A percentile compares a stretch with the other conserved stretches of the same genome.
phyloP scores from a whole-genome alignment of 73 alveolate species.

The Paraurostyla sp. region DNA sequence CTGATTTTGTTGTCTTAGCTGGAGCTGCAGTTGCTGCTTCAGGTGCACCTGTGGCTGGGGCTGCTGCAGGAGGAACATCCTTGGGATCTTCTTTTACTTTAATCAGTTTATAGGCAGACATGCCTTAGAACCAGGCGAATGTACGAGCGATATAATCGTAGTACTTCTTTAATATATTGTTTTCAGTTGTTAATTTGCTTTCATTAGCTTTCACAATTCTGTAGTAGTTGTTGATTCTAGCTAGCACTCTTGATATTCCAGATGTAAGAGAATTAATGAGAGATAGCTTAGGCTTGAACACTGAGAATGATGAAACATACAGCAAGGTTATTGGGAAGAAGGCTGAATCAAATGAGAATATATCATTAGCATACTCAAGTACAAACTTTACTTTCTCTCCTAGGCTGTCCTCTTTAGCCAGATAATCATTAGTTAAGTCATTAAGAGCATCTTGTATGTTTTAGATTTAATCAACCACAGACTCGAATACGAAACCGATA shows the following conservation, averaged over 20 bases:
- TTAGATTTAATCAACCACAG: not conserved
- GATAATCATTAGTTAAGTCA: not conserved
- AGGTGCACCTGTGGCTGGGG: too few relatives aligned
- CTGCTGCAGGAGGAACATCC: too few relatives aligned
- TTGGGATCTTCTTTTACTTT: constrained; percentile 57
- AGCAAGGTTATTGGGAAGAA: not conserved
- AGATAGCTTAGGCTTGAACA: constrained; percentile 7
- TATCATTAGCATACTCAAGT: not conserved
- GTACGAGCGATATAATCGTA: not conserved
- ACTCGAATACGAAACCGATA: not conserved
- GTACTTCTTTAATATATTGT: not conserved
- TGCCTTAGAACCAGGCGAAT: constrained; percentile 56
- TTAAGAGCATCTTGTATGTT: not conserved
- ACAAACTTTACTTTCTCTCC: not conserved
- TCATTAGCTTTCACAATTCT: not conserved
- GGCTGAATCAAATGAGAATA: not conserved
- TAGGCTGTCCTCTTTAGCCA: not conserved
- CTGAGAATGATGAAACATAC: constrained; percentile 10
- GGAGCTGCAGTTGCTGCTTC: constrained; percentile 8
- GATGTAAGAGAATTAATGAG: not conserved
- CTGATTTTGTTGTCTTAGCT: constrained; percentile 27
- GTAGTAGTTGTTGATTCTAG: not conserved
- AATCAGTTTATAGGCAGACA: constrained; percentile 61
- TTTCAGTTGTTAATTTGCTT: not conserved
- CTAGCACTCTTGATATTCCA: not conserved